Evolutionary conservation across 2,329 filamentous ascomycete species (phyloP), one percentile per base, ranked within the genome.

Genomic region (Colletotrichum magnum): DNA sequence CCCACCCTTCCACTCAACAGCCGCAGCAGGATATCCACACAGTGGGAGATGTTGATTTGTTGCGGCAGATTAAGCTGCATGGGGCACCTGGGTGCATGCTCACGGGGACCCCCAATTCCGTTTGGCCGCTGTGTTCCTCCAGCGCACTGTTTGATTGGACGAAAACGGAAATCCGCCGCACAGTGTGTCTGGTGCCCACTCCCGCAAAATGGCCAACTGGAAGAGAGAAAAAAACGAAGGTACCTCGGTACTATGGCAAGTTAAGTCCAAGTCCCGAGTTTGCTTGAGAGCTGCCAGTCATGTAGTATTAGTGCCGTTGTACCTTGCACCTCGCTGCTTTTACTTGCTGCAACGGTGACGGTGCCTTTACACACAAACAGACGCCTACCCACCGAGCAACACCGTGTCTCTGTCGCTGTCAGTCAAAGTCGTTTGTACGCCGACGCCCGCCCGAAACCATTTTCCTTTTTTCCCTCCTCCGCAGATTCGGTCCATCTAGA

Each of bases 1-100:
- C 24, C 63, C 50, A 60, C 21, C 21, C n/a, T 51, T 36, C n/a
- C 21, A 53, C n/a, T 15, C 13, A 12, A 54, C 32, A 36, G 32
- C 32, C 32, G 26, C 50, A 43, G 7, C n/a, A 43, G 7, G 6
- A 13, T 18, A 47, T 16, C 60, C 62, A 67, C 67, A 70, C 68
- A 70, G 68, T 68, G n/a, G 9, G 32, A 36, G 32, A 24, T 47
- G 21, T 26, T 56, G 43, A 51, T n/a, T 39, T 45, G 16, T 21
- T 47, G 32, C 68, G 53, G 64, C 58, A 54, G 64, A 58, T 70
- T 68, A 39, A 62, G 52, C 58, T 62, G 51, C 58, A 64, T 57
- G 53, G 64, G 53, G 61, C 10, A 36, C 32, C 7, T 36, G 32
- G 32, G 16, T 57, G 43, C 43, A 41, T 32, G 24, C 39, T 24